These are phyloP conservation scores for Suillus decipiens DNA, from an alignment of 768 basidiomycete species.

Conservation along the genomic window DNA sequence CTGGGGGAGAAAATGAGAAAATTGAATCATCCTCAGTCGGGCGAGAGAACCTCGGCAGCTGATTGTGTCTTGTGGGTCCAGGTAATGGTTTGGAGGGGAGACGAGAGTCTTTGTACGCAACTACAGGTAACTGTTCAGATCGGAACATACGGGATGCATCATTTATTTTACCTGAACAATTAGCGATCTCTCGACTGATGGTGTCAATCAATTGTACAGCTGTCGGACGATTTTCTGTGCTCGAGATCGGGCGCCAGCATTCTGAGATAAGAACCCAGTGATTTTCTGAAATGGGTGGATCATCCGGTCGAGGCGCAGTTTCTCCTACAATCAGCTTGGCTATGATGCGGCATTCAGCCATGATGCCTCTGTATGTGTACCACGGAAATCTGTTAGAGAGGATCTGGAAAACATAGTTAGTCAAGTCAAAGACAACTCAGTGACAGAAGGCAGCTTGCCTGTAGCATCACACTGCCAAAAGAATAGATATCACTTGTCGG, in stretches of 20 bases:
- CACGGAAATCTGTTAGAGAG: slow-evolving; percentile 3
- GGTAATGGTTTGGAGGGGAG: not conserved
- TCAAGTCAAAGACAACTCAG: slow-evolving; percentile 26
- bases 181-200: not conserved
- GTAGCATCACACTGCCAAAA: slow-evolving; percentile 32
- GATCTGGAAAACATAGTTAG: not conserved
- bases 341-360: slow-evolving; percentile 1
- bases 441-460: slow-evolving; percentile 20
- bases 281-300: slow-evolving; percentile 3
- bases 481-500: slow-evolving; percentile 22
- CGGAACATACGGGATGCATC: not conserved
- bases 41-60: not conserved
- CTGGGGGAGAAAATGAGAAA: not conserved
- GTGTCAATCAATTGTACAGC: not conserved
- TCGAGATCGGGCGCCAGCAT: slow-evolving; percentile 8
- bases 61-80: not conserved
- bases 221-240: not conserved
- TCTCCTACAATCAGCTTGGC: not conserved
- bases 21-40: not conserved
- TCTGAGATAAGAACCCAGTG: slow-evolving; percentile 10
- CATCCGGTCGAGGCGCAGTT: slow-evolving; percentile 1
- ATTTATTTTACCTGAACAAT: not conserved
- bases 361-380: not conserved
- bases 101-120: not conserved
- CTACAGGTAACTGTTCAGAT: not conserved